Evolutionary conservation across 2,329 filamentous ascomycete species (phyloP), one percentile per base, ranked within the genome.

Genomic region (Cercospora sp.): DNA sequence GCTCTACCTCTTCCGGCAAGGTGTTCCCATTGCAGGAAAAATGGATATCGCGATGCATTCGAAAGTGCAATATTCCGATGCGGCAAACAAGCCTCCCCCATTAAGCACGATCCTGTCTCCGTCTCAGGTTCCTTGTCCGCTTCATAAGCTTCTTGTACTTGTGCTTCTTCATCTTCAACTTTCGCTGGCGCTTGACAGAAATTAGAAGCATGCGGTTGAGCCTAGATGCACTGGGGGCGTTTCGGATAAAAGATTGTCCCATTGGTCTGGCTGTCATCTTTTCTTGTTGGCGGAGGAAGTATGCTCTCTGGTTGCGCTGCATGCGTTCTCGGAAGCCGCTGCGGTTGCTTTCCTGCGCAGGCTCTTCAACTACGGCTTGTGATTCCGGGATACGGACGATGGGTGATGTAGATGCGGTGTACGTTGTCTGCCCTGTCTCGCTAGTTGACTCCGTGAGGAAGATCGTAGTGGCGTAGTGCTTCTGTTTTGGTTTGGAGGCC

Each of bases 101-200:
- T 40, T 75, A 76, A 55, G 72, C 70, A 69, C 75, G 69, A 67
- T 80, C 92, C 76, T 95, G 84, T 84, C 94, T 97, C 79, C 93
- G 89, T 79, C 94, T 90, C 84, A 93, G 81, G 79, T 92, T 94
- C 80, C 94, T 89, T 77, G 94, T 97, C 81, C 89, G 88, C 86
- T 91, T 92, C 91, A 97, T 93, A 74, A 98, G 85, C 88, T 99
- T 99, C 93, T 97, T 98, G 83, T 97, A 97, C 89, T 99, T 99
- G 88, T 98, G 94, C 88, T 98, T 99, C 91, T 99, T 99, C 94
- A 99, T 99, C 88, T 93, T 97, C 78, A 97, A 84, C 84, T 95
- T 96, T 78, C 93, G 86, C 82, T 97, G 93, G 80, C 95, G 87
- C 85, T 90, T 93, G 74, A 97, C 94, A 78, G 92, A 97, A 78